Base-by-base conservation (phyloP, 768 basidiomycete genomes). In the Austroboletus festivus region DNA sequence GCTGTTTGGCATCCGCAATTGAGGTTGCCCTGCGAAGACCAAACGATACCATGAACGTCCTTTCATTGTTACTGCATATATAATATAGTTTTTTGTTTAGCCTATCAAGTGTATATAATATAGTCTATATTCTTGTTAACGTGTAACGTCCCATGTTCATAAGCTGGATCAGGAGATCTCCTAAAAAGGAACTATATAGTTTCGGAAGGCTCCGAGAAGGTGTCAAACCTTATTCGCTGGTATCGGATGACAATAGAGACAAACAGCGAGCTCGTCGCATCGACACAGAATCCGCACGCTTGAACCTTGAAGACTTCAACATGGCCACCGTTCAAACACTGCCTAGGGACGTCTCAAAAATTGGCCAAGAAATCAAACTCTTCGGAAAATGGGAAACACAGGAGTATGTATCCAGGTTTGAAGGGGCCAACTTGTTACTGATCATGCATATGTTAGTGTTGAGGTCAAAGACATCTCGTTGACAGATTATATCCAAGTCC, bases 381-480 rank as follows among this genome's bases (percentile, higher is more conserved):
- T 99, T 99, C 69, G 93, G 93, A 66, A 94, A 94, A 78, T 99
- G 96, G 96, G 94, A 97, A 48, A 89, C 93, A 55, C 86, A 92
- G 68, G 93, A 93, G 94, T 96, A 79, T 73, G 92, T 45, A 45
- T 43, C 9, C 46, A 37, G 26, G 39, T 42, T 53, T 22, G 21
- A 22, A 5, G 23, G 13, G 40, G 7, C 28, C 16, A 46, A 28
- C 41, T 31, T 23, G 41, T 42, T 42, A 41, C 52, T 67, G 51
- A 69, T 53, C 40, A 22, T 38, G 34, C 11, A 35, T 55, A 13
- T 15, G 4, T 35, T 60, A 95, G 93, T 70, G 89, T 97, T 63
- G 95, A 97, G 72, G 93, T 97, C 68, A 96, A 96, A 77, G 96
- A 99, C 67, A 98, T 99, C 73, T 99, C 96, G 60, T 74, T 99